These are phyloP conservation scores for Komagataella phaffii DNA, from an alignment of 805 yeast genomes.

Conservation along the genomic window DNA sequence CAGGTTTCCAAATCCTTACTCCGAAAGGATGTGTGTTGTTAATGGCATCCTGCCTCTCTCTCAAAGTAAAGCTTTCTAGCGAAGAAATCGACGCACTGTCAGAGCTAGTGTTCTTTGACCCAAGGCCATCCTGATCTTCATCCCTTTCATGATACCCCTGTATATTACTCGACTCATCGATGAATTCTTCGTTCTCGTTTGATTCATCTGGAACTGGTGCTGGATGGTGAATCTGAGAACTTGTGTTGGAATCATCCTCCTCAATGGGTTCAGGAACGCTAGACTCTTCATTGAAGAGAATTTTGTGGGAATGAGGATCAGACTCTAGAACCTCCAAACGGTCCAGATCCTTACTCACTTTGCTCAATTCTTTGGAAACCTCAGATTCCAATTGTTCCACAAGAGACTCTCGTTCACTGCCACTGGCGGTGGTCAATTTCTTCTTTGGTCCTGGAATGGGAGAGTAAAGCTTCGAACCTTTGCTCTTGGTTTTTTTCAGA, in stretches of 20 bases:
- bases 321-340: conserved; percentile 16
- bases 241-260: conserved; percentile 5
- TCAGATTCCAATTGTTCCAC: conserved; percentile 14
- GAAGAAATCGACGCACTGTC: conserved; percentile 30
- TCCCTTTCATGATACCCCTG: conserved; percentile 7
- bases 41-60: conserved; percentile 93
- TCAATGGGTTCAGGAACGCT: conserved; percentile 5
- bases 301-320: conserved; percentile 2
- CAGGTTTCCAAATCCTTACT: conserved; percentile 97
- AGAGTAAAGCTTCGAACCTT: background rate
- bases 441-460: conserved; percentile 1
- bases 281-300: conserved; percentile 4
- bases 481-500: conserved; percentile 16
- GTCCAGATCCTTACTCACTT: conserved; percentile 12
- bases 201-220: background rate
- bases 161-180: conserved; percentile 7
- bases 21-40: conserved; percentile 97
- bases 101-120: conserved; percentile 12
- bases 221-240: background rate
- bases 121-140: conserved; percentile 5
- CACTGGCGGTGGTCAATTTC: background rate
- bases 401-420: background rate
- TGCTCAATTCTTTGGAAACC: conserved; percentile 10
- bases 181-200: background rate
- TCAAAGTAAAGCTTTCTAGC: conserved; percentile 70